Percentiles rank a stretch among this genome's conserved stretches.
These are phyloP conservation scores for Logfia minima DNA, from an alignment of 129 eudicot species.

Conservation along the genomic window DNA sequence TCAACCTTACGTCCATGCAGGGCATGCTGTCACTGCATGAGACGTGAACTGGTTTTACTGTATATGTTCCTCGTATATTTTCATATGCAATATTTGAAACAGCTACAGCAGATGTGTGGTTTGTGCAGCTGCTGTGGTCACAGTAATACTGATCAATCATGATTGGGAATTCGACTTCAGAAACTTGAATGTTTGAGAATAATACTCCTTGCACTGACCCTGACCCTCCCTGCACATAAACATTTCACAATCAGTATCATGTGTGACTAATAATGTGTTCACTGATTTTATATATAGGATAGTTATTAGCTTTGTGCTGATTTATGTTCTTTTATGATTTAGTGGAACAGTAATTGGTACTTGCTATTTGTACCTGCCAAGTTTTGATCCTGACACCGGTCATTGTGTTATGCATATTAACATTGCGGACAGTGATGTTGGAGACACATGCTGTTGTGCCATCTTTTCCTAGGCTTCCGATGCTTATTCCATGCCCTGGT, in stretches of 20 bases:
- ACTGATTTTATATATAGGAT: neutral
- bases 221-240: slow-evolving; percentile 76
- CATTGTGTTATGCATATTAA: slow-evolving; percentile 77
- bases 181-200: slow-evolving; percentile 81
- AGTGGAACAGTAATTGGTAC: slow-evolving; percentile 3
- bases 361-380: slow-evolving; percentile 75
- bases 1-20: slow-evolving; percentile 71
- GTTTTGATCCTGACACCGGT: slow-evolving; percentile 92
- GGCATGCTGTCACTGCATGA: slow-evolving; percentile 90
- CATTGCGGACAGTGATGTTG: slow-evolving; percentile 74
- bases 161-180: slow-evolving; percentile 80
- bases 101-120: slow-evolving; percentile 84
- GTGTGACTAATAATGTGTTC: neutral
- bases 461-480: slow-evolving; percentile 84
- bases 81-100: slow-evolving; percentile 79
- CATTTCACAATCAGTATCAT: slow-evolving; percentile 13
- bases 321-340: slow-evolving; percentile 1
- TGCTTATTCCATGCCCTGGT: slow-evolving; percentile 98
- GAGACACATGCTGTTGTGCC: slow-evolving; percentile 91
- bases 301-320: slow-evolving; percentile 1
- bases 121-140: slow-evolving; percentile 76
- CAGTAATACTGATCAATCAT: slow-evolving; percentile 93
- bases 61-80: slow-evolving; percentile 82
- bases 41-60: slow-evolving; percentile 84
- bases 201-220: slow-evolving; percentile 77